These are phyloP conservation scores for Pseudogymnoascus sp. DNA, from an alignment of 2,329 filamentous ascomycete genomes.

Conservation along the genomic window DNA sequence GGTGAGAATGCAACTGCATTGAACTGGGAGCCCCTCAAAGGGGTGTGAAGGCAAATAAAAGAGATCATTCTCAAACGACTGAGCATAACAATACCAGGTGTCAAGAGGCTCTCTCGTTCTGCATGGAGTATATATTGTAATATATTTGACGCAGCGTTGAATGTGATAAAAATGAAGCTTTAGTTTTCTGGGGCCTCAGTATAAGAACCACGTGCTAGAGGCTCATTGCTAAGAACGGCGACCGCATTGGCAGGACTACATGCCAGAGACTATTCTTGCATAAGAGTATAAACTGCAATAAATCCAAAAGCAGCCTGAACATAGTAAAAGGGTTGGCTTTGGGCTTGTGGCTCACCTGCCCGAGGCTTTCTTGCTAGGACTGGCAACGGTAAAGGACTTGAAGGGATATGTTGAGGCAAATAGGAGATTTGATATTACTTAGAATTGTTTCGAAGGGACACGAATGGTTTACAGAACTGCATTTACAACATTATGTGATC, in stretches of 20 bases:
- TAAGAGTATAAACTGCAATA: background rate
- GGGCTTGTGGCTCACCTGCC: background rate
- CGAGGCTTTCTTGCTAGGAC: background rate
- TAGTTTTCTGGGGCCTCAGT: background rate
- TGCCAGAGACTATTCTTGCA: background rate
- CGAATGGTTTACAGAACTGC: background rate
- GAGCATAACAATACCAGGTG: background rate
- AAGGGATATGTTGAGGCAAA: background rate
- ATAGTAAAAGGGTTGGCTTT: background rate
- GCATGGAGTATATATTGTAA: background rate
- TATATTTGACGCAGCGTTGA: background rate
- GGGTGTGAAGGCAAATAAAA: background rate
- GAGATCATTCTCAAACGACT: background rate
- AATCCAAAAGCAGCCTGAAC: background rate
- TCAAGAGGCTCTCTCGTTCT: background rate
- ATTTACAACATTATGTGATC: conserved; percentile 2
- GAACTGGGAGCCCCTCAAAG: background rate
- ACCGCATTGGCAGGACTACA: background rate
- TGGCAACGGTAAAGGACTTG: background rate
- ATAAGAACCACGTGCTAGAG: background rate
- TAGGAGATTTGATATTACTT: background rate
- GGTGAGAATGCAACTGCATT: background rate
- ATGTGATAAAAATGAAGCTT: background rate
- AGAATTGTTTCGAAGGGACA: background rate
- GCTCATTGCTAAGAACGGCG: background rate